phyloP scores from a whole-genome alignment of 768 basidiomycete species.

The Panus rudis region DNA sequence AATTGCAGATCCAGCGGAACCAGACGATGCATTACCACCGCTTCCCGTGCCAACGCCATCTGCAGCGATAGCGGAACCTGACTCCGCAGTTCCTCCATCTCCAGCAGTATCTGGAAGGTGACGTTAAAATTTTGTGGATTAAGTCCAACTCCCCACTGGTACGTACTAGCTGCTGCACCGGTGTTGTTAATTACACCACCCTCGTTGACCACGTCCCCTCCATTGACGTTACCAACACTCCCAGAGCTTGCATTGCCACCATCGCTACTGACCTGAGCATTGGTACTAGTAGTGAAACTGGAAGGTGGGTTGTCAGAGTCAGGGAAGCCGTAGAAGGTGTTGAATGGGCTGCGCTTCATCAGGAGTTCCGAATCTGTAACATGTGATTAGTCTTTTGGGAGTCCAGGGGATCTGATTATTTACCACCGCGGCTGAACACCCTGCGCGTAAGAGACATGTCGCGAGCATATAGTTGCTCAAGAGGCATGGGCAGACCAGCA shows the following conservation, averaged over 20 bases:
- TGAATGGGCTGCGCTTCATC: no score
- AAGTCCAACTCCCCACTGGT: background rate
- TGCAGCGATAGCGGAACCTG: background rate
- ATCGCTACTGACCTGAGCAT: background rate
- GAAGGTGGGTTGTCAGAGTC: background rate
- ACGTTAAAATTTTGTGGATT: background rate
- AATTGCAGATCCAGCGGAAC: constrained; percentile 4
- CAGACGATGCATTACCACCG: constrained; percentile 2
- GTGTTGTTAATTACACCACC: background rate
- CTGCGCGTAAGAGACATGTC: no score
- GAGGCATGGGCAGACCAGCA: no score
- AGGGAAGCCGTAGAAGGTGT: no score
- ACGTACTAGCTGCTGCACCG: background rate
- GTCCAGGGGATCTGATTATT: no score
- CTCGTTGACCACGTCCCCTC: background rate
- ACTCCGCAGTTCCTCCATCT: background rate
- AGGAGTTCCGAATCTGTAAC: no score
- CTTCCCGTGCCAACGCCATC: background rate
- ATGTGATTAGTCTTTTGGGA: no score
- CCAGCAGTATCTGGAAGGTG: background rate
- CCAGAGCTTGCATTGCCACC: background rate
- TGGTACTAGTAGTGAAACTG: background rate
- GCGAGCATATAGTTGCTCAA: no score
- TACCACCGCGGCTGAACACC: no score
- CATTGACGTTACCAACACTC: no score